Conservation (phyloP, 352 stramenopile genomes). For the Pythium grandisporangium region DNA sequence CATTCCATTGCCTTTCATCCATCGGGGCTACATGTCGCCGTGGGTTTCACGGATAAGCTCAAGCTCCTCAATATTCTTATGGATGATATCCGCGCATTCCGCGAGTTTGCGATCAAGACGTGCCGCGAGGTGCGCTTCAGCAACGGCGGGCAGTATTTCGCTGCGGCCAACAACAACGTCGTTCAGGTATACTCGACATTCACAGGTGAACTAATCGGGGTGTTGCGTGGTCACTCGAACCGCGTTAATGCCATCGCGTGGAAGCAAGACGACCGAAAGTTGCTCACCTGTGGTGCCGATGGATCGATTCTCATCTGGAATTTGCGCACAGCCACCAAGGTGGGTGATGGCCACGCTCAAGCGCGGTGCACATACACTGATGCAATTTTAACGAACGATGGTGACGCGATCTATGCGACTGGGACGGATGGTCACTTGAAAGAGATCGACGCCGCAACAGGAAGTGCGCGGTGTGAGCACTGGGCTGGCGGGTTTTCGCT, state of each 20-base stretch:
- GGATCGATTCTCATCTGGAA: constrained; percentile 76
- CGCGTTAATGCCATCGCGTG: constrained; percentile 72
- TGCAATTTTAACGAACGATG: constrained; percentile 42
- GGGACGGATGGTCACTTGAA: constrained; percentile 88
- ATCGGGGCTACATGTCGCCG: constrained; percentile 79
- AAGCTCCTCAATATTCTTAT: constrained; percentile 93
- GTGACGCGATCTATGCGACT: constrained; percentile 79
- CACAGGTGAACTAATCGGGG: constrained; percentile 56
- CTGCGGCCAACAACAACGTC: constrained; percentile 82
- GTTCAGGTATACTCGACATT: constrained; percentile 83
- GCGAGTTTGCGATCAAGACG: constrained; percentile 88
- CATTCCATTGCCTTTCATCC: constrained; percentile 88
- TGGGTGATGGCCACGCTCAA: constrained; percentile 72
- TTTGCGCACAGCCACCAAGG: constrained; percentile 56
- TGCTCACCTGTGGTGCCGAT: constrained; percentile 71
- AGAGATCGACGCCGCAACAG: constrained; percentile 77
- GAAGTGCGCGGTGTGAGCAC: constrained; percentile 44
- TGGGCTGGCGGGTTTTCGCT: constrained; percentile 32
- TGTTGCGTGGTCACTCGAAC: constrained; percentile 77
- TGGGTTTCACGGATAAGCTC: constrained; percentile 92
- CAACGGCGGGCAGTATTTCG: constrained; percentile 87
- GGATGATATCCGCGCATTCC: constrained; percentile 88
- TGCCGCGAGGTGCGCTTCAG: constrained; percentile 90
- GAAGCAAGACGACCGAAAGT: constrained; percentile 67
- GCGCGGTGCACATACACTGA: constrained; percentile 69